Base-by-base conservation (phyloP, 164 flowering plant species). In the Annona squamosa region DNA sequence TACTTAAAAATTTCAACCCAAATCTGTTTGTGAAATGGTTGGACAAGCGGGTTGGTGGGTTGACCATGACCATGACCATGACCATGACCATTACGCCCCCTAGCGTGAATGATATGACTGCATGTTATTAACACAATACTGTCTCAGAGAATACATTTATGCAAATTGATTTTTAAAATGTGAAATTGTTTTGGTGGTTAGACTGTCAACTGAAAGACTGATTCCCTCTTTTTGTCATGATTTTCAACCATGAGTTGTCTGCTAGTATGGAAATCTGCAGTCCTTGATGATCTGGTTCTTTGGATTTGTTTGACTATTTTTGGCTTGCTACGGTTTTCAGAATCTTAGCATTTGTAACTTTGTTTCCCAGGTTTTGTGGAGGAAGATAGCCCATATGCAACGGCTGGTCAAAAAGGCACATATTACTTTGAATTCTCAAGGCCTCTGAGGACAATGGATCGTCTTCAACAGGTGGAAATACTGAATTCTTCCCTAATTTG, bases 391-490 rank as follows among this genome's bases (percentile, higher is more conserved):
- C 98, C 99, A 16, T 93, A 88, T 79, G 73, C 87, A 70, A 73
- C 87, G 18, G 78, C 79, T 46, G 86, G 85, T 72, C 80, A 85
- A 72, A 93, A 91, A 70, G 99, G 99, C 57, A 85, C 88, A 17
- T 95, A 85, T 77, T 90, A 79, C 76, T 95, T 93, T 79, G 99
- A 95, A 78, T 90, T 95, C 77, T 95, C 99, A 63, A 86, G 99
- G 81, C 97, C 99, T 70, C 79, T 95, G 80, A 87, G 98, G 82
- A 93, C 99, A 66, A 89, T 83, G 94, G 99, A 95, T 84, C 94
- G 81, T 48, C 88, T 93, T 79, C 99, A 89, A 76, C 99, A 95
- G 98, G 99, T 92, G n/a, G 63, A 66, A 62, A 19, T 62, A 18
- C 72, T 48, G 17, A 45, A 45, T n/a, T 0, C 68, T 0, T 1